Base-by-base conservation (phyloP, 257 asterid genomes). In the Solanum acaule region DNA sequence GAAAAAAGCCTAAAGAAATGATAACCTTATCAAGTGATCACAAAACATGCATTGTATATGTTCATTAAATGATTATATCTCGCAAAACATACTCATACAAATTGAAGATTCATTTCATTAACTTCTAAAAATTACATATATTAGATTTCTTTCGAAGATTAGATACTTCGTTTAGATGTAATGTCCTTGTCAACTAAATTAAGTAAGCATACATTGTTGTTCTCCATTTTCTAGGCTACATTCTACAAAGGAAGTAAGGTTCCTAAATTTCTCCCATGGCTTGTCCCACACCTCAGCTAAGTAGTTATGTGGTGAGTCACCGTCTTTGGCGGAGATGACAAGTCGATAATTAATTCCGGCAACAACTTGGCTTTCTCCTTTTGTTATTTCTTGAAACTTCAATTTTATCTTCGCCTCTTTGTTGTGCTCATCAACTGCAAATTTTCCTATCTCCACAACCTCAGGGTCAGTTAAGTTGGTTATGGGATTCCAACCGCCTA, bases 351-450 rank as follows among this genome's bases (percentile, higher is more conserved):
- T 91, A 56, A 6, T 84, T 6, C 94, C 94, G 4, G 89, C 59
- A 8, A 90, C 92, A 40, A 92, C 84, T 46, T 93, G 93, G 13
- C 42, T 13, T 87, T 90, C 91, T 18, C 90, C 93, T 10, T 61
- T 40, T 4, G 89, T 73, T 31, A 92, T 92, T 3, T 56, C 10
- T 27, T 76, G 86, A 40, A 91, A 91, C 3, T 22, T 14, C 89
- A 92, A 59, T 6, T 86, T 49, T 4, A 87, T 8, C 0, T 86
- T 33, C 0, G 63, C 87, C 88, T 84, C n/a, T 9, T 89, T 88
- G 89, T 93, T 91, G 89, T 91, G 88, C 52, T 87, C 90, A 71
- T 65, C 33, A 84, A 93, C 91, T 44, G 95, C 94, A 71, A 87
- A 92, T 9, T 88, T 81, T 7, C 90, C 94, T 27, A 87, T 75